Evolutionary conservation across 2,329 filamentous ascomycete species (phyloP).

Genomic region (Teratosphaeria pseudoeucalypti): DNA sequence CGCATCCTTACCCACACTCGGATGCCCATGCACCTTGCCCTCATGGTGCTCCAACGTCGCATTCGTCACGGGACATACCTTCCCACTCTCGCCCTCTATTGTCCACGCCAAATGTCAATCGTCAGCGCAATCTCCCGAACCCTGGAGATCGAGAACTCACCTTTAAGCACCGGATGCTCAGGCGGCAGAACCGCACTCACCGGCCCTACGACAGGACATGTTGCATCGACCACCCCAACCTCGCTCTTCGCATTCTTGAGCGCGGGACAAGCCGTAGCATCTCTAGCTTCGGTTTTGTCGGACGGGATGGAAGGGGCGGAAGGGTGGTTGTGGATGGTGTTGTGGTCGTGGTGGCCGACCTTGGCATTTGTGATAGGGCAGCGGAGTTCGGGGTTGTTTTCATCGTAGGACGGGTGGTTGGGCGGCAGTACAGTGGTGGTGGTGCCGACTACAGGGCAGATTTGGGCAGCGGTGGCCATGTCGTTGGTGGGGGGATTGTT

Average conservation of each 20-base stretch:
- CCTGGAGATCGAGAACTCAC: constrained; percentile 3
- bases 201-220: constrained; percentile 36
- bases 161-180: constrained; percentile 30
- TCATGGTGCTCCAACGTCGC: constrained; percentile 34
- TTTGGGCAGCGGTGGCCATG: constrained; percentile 13
- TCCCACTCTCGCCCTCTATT: constrained; percentile 19
- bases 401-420: constrained; percentile 32
- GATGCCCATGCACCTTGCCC: constrained; percentile 32
- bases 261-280: constrained; percentile 32
- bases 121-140: background rate
- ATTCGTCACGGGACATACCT: constrained; percentile 9
- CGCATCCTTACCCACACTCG: constrained; percentile 28
- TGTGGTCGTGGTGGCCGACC: constrained; percentile 35
- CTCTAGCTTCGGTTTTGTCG: constrained; percentile 14
- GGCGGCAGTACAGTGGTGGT: constrained; percentile 35
- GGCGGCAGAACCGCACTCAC: constrained; percentile 32
- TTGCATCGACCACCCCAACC: constrained; percentile 32
- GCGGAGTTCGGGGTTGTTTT: constrained; percentile 30
- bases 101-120: background rate
- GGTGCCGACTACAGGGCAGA: constrained; percentile 31
- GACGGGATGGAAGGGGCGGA: constrained; percentile 22
- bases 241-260: constrained; percentile 30
- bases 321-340: constrained; percentile 31
- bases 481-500: background rate
- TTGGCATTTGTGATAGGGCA: constrained; percentile 38